Conservation (phyloP, 352 stramenopile genomes). For the Hyaloperonospora brassicae region DNA sequence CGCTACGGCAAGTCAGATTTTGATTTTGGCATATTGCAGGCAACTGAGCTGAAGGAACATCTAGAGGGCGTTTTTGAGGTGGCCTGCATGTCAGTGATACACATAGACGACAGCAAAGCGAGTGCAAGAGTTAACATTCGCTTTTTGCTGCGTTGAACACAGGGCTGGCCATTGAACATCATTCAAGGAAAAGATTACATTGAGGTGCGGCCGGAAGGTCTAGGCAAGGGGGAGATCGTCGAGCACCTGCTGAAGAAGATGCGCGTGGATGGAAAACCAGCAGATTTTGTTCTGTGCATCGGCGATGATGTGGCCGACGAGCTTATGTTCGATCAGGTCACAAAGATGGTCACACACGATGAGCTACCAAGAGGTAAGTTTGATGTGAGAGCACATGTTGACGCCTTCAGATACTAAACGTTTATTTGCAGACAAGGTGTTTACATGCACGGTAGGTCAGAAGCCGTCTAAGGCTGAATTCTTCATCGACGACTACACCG, state of each 20-base stretch:
- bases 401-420: constrained; percentile 6
- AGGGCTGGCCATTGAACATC: constrained; percentile 68
- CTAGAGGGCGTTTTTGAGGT: constrained; percentile 88
- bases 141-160: constrained; percentile 3
- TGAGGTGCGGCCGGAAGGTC: constrained; percentile 93
- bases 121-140: not conserved
- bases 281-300: constrained; percentile 96
- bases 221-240: constrained; percentile 96
- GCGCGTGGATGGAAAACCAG: constrained; percentile 45
- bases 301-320: constrained; percentile 98
- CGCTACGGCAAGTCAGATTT: constrained; percentile 98
- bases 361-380: constrained; percentile 39
- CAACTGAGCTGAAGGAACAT: constrained; percentile 95
- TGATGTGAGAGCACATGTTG: not conserved
- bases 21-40: constrained; percentile 96
- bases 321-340: constrained; percentile 90
- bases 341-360: constrained; percentile 35
- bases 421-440: constrained; percentile 65
- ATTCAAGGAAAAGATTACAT: constrained; percentile 94
- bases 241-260: constrained; percentile 86
- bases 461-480: constrained; percentile 95
- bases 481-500: constrained; percentile 94
- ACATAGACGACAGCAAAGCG: not conserved
- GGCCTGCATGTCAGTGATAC: not conserved
- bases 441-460: constrained; percentile 95